Evolutionary conservation across 108 stramenopile genomes (phyloP), one percentile per base, ranked within the genome.

Genomic region (Schizochytrium sp.): DNA sequence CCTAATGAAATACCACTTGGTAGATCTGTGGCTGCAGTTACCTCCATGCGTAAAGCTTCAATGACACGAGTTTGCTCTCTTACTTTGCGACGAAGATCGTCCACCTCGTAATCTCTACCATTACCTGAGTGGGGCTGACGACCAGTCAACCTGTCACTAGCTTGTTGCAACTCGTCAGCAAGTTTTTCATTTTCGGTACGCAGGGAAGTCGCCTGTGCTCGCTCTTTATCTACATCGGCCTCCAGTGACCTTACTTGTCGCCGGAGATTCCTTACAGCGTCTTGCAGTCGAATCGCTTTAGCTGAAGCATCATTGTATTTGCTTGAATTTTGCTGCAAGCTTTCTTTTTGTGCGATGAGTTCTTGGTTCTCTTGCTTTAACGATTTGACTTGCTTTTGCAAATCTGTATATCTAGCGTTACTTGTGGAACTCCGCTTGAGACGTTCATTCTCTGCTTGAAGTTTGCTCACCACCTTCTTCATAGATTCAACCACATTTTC

Each of bases 401-500:
- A 28, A 10, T 83, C 76, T n/a, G 15, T 5, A 40, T 83, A 83
- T 7, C 28, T 46, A 19, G 76, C 76, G 0, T 17, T 38, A 3
- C 76, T 55, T n/a, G 47, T 83, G 50, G 19, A 40, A n/a, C 50
- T 55, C 2, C 76, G 76, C 61, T 88, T 87, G 4, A 90, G 87
- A 0, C 56, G 17, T 56, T 88, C 73, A 53, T 88, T 88, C 45
- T 90, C 61, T 38, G 47, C 87, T 3, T 83, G 46, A 28, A 90
- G 3, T 1, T 83, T 50, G 61, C 64, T 61, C 59, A 93, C 91
- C 10, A 94, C 94, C 45, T 92, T 89, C 90, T 92, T 91, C 72
- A 94, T 83, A 2, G 94, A 89, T 15, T 94, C 94, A 45, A 94
- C 93, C 7, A 94, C 93, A 41, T 89, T 91, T 72, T 94, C 94